Conservation (phyloP, 192 early-diverging fungal species). For the Paraglomus occultum region DNA sequence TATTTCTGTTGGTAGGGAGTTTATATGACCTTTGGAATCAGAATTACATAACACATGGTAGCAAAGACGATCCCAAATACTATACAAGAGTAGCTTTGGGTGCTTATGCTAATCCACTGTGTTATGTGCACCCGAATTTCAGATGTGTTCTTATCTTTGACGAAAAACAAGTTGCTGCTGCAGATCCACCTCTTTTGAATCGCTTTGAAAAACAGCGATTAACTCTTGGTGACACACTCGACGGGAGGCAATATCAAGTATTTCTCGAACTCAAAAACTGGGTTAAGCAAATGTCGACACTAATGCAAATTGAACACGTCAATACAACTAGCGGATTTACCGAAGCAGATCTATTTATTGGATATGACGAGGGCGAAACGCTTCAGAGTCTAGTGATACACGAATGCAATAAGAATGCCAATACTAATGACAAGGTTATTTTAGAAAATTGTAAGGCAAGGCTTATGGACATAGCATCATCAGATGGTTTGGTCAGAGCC, state of each 20-base stretch:
- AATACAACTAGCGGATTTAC: background rate
- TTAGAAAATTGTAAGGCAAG: constrained; percentile 20
- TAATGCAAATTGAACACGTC: background rate
- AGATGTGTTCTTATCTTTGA: constrained; percentile 28
- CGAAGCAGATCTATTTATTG: constrained; percentile 27
- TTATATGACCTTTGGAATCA: constrained; percentile 33
- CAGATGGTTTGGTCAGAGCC: constrained; percentile 25
- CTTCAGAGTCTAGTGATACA: constrained; percentile 26
- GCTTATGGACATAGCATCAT: constrained; percentile 14
- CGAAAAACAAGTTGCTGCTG: constrained; percentile 12
- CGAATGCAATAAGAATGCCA: constrained; percentile 6
- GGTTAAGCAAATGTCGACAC: constrained; percentile 23
- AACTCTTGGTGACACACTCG: constrained; percentile 8
- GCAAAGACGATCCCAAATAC: constrained; percentile 26
- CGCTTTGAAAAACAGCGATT: constrained; percentile 32
- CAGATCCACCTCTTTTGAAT: constrained; percentile 24
- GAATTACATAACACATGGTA: constrained; percentile 24
- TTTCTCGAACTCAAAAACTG: constrained; percentile 1
- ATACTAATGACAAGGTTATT: background rate
- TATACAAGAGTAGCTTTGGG: constrained; percentile 25
- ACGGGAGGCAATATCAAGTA: background rate
- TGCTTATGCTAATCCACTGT: constrained; percentile 28
- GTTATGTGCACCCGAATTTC: constrained; percentile 21
- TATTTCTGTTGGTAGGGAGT: constrained; percentile 14
- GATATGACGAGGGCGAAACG: constrained; percentile 12